Base-by-base conservation (phyloP, 495 filamentous ascomycete genomes). In the Letharia lupina region DNA sequence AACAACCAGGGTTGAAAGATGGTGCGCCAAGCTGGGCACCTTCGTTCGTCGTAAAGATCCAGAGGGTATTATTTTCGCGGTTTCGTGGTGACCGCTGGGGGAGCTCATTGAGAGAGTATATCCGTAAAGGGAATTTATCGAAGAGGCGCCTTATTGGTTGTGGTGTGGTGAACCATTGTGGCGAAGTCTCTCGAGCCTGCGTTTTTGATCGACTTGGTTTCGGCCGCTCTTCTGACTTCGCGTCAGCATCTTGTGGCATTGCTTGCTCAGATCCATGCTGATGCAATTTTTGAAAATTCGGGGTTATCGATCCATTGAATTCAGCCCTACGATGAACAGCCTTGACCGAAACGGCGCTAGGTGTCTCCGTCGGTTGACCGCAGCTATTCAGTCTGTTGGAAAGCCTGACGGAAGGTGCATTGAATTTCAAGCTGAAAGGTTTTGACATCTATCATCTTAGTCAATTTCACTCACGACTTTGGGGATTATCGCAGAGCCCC, bases 1-100 rank as follows among this genome's bases (percentile, higher is more conserved):
- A 80, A 81, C 94, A 98, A 69, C 84, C 84, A 5, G 94, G 94
- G 77, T 98, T 97, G 78, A 90, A 96, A 60, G 89, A 93, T 31
- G 91, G 91, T 35, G 79, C 75, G 16, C 87, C 88, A 42, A 71
- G 70, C 37, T 75, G 72, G 31, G 87, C 91, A 67, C 87, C 89
- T 37, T 80, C 76, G 1, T 86, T 81, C 16, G 85, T 85, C 60
- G 83, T 83, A 75, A 96, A 98, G 42, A 96, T 79, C 73, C 92
- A 93, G 20, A 98, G 79, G 44, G 83, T 83, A 67, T 88, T 79
- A 64, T 78, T 72, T n/a, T 78, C 68, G 42, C 76, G 75, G 35
- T 75, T 64, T 33, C 71, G 69, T 28, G 84, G 85, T 18, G 80
- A 78, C 61, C 89, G 82, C 45, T 83, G 78, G 48, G 94, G 94